phyloP scores from a whole-genome alignment of 805 yeast genomes.

The Saturnispora sanitii region DNA sequence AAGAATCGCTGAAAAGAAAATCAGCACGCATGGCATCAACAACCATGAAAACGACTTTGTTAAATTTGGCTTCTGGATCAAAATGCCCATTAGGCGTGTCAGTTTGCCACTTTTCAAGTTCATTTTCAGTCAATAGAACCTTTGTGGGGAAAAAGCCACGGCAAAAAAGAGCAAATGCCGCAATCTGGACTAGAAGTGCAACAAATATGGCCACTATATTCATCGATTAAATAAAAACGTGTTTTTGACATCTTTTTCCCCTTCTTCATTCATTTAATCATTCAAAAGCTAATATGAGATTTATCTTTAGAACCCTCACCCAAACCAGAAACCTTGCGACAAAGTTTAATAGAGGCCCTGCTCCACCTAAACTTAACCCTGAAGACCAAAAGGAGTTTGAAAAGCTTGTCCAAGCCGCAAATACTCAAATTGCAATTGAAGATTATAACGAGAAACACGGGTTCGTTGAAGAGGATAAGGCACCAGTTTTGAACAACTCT shows the following conservation, averaged over 20 bases:
- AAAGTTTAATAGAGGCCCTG: conserved; percentile 21
- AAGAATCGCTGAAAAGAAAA: conserved; percentile 57
- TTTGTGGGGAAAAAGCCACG: conserved; percentile 92
- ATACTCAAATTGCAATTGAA: conserved; percentile 67
- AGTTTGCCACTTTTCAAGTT: conserved; percentile 28
- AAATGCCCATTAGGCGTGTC: conserved; percentile 21
- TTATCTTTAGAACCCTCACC: not conserved
- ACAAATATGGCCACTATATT: conserved; percentile 10
- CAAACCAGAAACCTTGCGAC: conserved; percentile 8
- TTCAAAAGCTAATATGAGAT: not conserved
- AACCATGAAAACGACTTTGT: conserved; percentile 68
- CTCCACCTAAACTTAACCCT: conserved; percentile 69
- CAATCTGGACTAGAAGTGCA: conserved; percentile 30
- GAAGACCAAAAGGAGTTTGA: conserved; percentile 91
- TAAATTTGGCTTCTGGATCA: conserved; percentile 38
- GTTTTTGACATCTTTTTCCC: not conserved
- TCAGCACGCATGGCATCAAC: conserved; percentile 92
- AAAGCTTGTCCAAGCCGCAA: conserved; percentile 68
- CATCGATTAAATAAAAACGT: conserved; percentile 8
- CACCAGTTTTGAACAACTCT: conserved; percentile 22
- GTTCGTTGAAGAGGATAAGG: conserved; percentile 19
- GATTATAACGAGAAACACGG: conserved; percentile 44
- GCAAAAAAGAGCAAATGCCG: conserved; percentile 55
- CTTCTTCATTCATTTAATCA: not conserved
- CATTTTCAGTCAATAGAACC: conserved; percentile 56